Percentiles rank a stretch among this genome's conserved stretches.
Evolutionary conservation across 2,329 filamentous ascomycete species (phyloP).

Genomic region (Ophiostoma triangulosporum): DNA sequence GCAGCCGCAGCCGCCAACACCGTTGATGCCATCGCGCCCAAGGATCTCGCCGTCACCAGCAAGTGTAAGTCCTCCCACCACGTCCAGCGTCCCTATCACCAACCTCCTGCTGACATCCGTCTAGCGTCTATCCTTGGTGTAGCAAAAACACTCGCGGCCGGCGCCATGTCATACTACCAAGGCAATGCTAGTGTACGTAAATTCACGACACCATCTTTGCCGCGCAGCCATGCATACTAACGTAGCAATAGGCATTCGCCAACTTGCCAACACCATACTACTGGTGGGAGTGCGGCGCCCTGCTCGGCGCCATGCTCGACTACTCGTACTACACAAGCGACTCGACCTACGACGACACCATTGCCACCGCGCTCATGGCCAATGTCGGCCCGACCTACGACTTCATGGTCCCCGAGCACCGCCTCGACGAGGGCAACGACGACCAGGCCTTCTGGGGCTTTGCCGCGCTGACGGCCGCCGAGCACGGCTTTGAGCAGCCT

Average conservation of each 20-base stretch:
- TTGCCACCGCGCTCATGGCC: constrained; percentile 44
- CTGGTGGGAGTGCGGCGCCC: constrained; percentile 53
- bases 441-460: constrained; percentile 66
- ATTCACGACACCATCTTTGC: not conserved
- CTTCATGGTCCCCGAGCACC: constrained; percentile 44
- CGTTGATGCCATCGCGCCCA: constrained; percentile 1
- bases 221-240: not conserved
- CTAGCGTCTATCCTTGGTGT: constrained; percentile 48
- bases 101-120: not conserved
- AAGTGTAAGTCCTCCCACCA: not conserved
- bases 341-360: constrained; percentile 43
- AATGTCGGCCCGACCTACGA: constrained; percentile 44
- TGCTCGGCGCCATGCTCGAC: constrained; percentile 56
- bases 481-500: constrained; percentile 52
- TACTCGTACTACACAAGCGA: constrained; percentile 57
- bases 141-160: constrained; percentile 45
- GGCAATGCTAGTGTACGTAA: constrained; percentile 32
- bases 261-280: constrained; percentile 55
- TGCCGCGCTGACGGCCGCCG: constrained; percentile 52
- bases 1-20: not conserved
- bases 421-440: constrained; percentile 55
- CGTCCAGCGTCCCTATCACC: too few species aligned
- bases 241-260: constrained; percentile 33
- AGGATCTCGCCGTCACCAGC: constrained; percentile 6
- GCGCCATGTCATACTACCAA: constrained; percentile 50